These are phyloP conservation scores for Talaromyces borbonicus DNA, from an alignment of 495 filamentous ascomycete genomes.

Conservation along the genomic window DNA sequence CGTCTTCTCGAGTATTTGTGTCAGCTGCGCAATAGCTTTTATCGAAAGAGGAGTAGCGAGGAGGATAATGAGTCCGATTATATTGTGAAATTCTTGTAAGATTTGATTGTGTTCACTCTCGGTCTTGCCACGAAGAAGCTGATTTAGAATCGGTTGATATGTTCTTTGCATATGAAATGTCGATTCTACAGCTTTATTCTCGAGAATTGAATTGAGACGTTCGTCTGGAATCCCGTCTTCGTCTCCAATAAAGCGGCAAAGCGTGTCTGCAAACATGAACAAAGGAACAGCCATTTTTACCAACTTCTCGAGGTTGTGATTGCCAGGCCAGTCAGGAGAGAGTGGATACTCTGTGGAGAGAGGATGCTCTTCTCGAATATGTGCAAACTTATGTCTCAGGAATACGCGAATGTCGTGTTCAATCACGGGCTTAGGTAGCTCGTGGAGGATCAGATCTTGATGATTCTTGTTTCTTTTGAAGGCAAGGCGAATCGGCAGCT, in stretches of 20 bases:
- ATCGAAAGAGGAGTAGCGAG: constrained; percentile 16
- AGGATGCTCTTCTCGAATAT: constrained; percentile 8
- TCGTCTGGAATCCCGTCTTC: constrained; percentile 10
- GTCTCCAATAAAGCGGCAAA: constrained; percentile 20
- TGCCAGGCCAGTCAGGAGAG: constrained; percentile 30
- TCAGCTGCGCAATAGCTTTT: constrained; percentile 8
- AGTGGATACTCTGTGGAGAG: constrained; percentile 17
- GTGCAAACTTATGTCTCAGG: constrained; percentile 10
- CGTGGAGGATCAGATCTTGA: constrained; percentile 16
- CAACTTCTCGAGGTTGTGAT: constrained; percentile 9
- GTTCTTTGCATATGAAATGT: constrained; percentile 15
- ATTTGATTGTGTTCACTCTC: not conserved
- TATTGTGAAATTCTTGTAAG: constrained; percentile 12
- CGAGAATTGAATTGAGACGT: constrained; percentile 10
- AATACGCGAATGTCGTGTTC: constrained; percentile 15
- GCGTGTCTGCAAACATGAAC: constrained; percentile 23
- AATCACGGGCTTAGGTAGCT: constrained; percentile 10
- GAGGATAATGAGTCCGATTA: constrained; percentile 18
- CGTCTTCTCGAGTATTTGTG: constrained; percentile 4
- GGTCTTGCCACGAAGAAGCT: constrained; percentile 9
- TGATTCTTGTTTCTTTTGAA: constrained; percentile 13
- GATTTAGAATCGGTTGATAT: constrained; percentile 22
- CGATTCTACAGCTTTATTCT: constrained; percentile 10
- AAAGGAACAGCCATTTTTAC: constrained; percentile 17
- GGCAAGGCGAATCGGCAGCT: constrained; percentile 17